Percentiles rank a stretch among this genome's conserved stretches.
Evolutionary conservation across 441 rosid genomes (phyloP).

Genomic region (Brassica hybrid): DNA sequence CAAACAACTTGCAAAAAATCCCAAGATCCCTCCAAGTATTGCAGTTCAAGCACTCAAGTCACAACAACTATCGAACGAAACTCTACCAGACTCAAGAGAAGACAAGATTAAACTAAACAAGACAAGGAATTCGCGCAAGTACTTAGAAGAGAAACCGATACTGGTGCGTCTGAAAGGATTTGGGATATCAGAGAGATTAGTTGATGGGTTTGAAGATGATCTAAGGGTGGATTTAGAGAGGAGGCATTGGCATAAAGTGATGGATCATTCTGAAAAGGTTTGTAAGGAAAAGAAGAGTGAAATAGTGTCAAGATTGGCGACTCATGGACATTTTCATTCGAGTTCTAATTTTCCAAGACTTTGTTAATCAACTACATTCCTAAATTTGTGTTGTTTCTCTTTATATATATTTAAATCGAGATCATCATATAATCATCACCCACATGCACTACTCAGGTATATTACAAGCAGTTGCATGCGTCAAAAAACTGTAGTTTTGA

Average conservation of each 20-base stretch:
- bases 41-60: slow-evolving; percentile 72
- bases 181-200: slow-evolving; percentile 37
- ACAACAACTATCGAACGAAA: slow-evolving; percentile 44
- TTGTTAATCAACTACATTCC: slow-evolving; percentile 36
- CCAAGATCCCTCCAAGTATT: slow-evolving; percentile 73
- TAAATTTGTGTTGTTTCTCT: neutral
- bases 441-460: slow-evolving; percentile 13
- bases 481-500: slow-evolving; percentile 12
- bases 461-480: slow-evolving; percentile 7
- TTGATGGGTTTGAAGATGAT: slow-evolving; percentile 40
- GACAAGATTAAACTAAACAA: slow-evolving; percentile 29
- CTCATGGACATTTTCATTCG: slow-evolving; percentile 32
- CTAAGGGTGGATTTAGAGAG: slow-evolving; percentile 48
- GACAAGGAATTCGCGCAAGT: slow-evolving; percentile 17
- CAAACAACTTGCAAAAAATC: slow-evolving; percentile 78
- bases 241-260: slow-evolving; percentile 28
- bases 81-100: slow-evolving; percentile 24
- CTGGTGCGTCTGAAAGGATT: slow-evolving; percentile 32
- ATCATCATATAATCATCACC: slow-evolving; percentile 14
- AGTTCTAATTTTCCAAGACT: slow-evolving; percentile 46
- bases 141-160: slow-evolving; percentile 37
- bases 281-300: slow-evolving; percentile 64
- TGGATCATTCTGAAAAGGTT: slow-evolving; percentile 51
- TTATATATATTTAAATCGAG: slow-evolving; percentile 4
- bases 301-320: slow-evolving; percentile 57